Evolutionary conservation across 257 asterid species (phyloP).

Genomic region (Jaltomata sinuosa): DNA sequence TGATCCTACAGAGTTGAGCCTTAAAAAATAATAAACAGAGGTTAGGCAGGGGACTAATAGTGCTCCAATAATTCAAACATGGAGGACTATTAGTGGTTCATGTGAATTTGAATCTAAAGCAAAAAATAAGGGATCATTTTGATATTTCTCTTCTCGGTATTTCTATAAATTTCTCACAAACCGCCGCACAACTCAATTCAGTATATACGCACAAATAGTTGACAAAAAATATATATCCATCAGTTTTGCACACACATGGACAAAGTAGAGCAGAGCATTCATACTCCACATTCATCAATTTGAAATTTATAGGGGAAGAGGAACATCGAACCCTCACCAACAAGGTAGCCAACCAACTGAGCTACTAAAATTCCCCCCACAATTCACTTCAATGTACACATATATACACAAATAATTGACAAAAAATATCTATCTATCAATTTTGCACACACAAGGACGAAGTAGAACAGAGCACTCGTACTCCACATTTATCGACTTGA

Average conservation of each 20-base stretch:
- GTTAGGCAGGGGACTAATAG: neutral
- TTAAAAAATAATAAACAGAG: neutral
- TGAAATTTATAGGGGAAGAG: too few species aligned
- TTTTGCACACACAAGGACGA: constrained; percentile 1
- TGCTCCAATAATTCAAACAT: neutral
- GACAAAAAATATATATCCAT: too few species aligned
- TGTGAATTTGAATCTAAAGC: neutral
- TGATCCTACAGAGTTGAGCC: neutral
- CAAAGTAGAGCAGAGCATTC: too few species aligned
- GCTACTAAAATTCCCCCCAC: neutral
- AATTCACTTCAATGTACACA: neutral
- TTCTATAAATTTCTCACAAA: neutral
- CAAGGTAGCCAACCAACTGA: neutral
- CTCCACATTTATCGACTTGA: neutral
- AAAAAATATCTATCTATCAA: neutral
- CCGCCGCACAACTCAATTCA: neutral
- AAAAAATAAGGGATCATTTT: neutral
- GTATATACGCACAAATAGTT: too few species aligned
- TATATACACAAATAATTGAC: neutral
- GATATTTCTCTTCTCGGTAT: neutral
- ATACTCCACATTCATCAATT: too few species aligned
- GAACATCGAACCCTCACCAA: neutral
- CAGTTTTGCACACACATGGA: too few species aligned
- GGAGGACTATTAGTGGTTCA: neutral
- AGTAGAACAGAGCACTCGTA: neutral